phyloP scores from a whole-genome alignment of 1,139 yeast species.

The Candida sanyaensis region DNA sequence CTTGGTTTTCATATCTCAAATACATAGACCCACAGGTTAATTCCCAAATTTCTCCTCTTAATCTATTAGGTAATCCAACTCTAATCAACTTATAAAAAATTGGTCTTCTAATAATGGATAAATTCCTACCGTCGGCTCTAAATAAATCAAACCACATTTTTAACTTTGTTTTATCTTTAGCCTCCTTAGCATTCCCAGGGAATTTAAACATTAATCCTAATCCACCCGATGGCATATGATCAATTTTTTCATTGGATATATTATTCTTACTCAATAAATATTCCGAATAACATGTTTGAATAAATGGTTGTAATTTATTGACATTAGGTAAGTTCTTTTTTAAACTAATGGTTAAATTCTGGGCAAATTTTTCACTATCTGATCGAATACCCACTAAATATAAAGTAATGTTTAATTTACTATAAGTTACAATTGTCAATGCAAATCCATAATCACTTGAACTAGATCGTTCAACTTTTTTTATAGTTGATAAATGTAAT shows the following conservation, averaged over 20 bases:
- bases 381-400: conserved; percentile 80
- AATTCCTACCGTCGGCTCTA: conserved; percentile 78
- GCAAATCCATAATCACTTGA: conserved; percentile 79
- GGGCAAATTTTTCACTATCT: conserved; percentile 80
- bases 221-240: conserved; percentile 76
- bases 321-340: conserved; percentile 66
- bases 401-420: conserved; percentile 62
- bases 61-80: conserved; percentile 88
- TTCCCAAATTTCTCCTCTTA: conserved; percentile 98
- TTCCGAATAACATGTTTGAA: conserved; percentile 81
- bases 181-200: conserved; percentile 83
- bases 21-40: conserved; percentile 85
- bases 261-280: conserved; percentile 69
- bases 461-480: conserved; percentile 87
- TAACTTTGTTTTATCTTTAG: conserved; percentile 82
- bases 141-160: conserved; percentile 93
- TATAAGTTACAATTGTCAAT: conserved; percentile 67
- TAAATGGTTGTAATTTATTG: conserved; percentile 62
- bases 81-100: conserved; percentile 80
- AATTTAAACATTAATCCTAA: conserved; percentile 79
- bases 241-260: conserved; percentile 43
- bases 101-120: conserved; percentile 72
- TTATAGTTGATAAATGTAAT: conserved; percentile 74
- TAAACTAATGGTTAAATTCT: conserved; percentile 59
- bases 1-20: conserved; percentile 61